Evolutionary conservation across 129 eudicot genomes (phyloP), one percentile per base, ranked within the genome.

Genomic region (Tagetes patula): DNA sequence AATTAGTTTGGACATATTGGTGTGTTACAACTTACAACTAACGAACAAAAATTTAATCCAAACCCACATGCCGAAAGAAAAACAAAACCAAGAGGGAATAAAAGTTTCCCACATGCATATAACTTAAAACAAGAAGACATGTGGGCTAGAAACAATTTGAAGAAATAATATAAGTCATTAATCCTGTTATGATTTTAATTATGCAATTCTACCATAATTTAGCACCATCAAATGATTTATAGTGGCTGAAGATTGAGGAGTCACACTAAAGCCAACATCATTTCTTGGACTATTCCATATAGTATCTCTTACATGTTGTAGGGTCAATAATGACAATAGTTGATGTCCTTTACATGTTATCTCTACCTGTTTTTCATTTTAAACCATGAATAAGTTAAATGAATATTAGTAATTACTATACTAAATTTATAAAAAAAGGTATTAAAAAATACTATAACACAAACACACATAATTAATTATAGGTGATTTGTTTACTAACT

Each of bases 311-410:
- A 91, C 95, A 52, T 91, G 85, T 82, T 87, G 95, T 80, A 91
- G 81, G 69, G 95, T 88, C 80, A 83, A 84, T 68, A 39, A 46
- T 31, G 95, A 88, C 46, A 65, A 45, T 39, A 91, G 81, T 64
- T 77, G 84, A 70, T 88, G 95, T 65, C 97, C 95, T 91, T 85
- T 91, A 72, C 97, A 91, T 84, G 71, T 91, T 88, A 91, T 84
- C 84, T 88, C 95, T 67, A 88, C 77, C 97, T 91, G 97, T 50
- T 34, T 12, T 65, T 36, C 38, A 14, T 9, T 63, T 74, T 14
- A 47, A 14, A 48, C 70, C 71, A 55, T 55, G 1, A 4, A 43
- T 34, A 33, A 60, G 27, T 20, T 20, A 20, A 63, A 74, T 32
- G 3, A 72, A 59, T 32, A 72, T n/a, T 1, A 11, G 31, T 42